Conservation (phyloP, 169 alveolate genomes). For the Cardiosporidium cionae region DNA sequence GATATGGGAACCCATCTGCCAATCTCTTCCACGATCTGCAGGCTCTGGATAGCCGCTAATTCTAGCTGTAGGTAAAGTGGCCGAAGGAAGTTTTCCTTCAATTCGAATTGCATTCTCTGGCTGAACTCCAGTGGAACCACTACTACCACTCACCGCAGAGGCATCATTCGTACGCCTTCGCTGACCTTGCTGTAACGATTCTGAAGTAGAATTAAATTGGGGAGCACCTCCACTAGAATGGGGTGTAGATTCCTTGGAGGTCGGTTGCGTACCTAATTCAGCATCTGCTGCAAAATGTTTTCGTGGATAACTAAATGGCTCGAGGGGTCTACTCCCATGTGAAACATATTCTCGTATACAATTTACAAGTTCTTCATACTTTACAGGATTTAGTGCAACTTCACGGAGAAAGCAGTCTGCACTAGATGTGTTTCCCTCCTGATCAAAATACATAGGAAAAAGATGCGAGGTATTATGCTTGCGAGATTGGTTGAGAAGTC, state of each 20-base stretch:
- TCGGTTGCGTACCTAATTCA: too few relatives aligned
- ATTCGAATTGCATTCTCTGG: too few relatives aligned
- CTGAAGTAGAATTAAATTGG: not conserved
- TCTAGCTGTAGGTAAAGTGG: too few relatives aligned
- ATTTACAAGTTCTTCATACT: slow-evolving; percentile 13
- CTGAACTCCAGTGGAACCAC: too few relatives aligned
- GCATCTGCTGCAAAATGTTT: too few relatives aligned
- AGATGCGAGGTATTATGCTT: not conserved
- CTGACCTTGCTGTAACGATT: not conserved
- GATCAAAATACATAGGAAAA: not conserved
- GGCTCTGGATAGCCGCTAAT: too few relatives aligned
- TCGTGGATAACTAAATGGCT: slow-evolving; percentile 10
- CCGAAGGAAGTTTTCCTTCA: too few relatives aligned
- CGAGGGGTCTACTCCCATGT: slow-evolving; percentile 25
- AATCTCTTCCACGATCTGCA: too few relatives aligned
- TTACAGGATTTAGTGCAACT: slow-evolving; percentile 10
- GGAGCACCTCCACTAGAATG: not conserved
- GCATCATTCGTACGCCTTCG: not conserved
- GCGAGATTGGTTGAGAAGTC: slow-evolving; percentile 11
- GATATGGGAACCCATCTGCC: too few relatives aligned
- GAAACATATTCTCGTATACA: slow-evolving; percentile 18
- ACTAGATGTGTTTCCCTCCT: not conserved
- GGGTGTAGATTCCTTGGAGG: too few relatives aligned
- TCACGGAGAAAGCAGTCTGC: not conserved
- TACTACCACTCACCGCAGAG: too few relatives aligned